Base-by-base conservation (phyloP, 2,329 filamentous ascomycete genomes). In the Dactylellina drechsleri region DNA sequence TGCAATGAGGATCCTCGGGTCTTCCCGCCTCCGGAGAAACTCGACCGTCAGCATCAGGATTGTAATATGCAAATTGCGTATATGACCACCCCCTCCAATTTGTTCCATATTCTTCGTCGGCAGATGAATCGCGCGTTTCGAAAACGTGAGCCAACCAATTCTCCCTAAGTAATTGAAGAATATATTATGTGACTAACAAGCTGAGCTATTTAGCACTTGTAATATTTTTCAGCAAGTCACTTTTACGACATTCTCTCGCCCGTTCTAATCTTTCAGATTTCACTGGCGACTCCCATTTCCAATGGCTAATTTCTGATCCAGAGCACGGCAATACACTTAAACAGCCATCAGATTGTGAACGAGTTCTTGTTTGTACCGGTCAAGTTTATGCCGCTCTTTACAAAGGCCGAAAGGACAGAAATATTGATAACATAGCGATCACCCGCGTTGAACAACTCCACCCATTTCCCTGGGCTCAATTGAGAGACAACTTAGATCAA, bases 101-200 rank as follows among this genome's bases (percentile, higher is more conserved):
- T 96, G 82, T 99, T 99, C 90, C 95, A 99, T 84, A 90, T 95
- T 79, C 88, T 99, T 77, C 91, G 95, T 82, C 89, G 95, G 83
- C 95, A 99, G 85, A 97, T 99, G 90, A 93, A 98, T 87, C 89
- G 95, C 81, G 94, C 99, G 82, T 99, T 99, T 91, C 90, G 95
- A 85, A 99, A 99, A 87, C 95, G 92, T 95, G 87, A 89, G 91
- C 86, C 49, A 36, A 60, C 49, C 56, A 8, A 36, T 5, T 45
- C n/a, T 10, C 31, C 1, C 31, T 7, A 1, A 10, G 6, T 36
- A 36, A 16, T 52, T 23, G 2, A 75, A 53, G 58, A 20, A 1
- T 65, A 40, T 40, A 20, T 8, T 26, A 66, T 4, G 23, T 18
- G 4, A 43, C 52, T 72, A 43, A 71, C 45, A 6, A 54, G 66